Base-by-base conservation (phyloP, 768 basidiomycete genomes). In the Pisolithus sp. region DNA sequence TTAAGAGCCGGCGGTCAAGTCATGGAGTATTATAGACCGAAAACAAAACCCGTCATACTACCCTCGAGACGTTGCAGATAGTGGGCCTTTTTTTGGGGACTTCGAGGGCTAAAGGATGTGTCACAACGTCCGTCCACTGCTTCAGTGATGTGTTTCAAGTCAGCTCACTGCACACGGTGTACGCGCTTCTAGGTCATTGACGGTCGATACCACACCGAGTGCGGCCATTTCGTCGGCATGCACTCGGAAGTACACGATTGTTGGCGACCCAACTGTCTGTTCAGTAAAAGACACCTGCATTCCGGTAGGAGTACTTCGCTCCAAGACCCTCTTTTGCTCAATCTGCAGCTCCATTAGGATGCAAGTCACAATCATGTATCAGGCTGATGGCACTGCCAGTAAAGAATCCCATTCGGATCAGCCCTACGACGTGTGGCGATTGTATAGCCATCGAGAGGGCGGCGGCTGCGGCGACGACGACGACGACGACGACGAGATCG, bases 181-280 rank as follows among this genome's bases (percentile, higher is more conserved):
- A 5, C 34, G 34, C 13, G 30, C 28, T 42, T 53, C 34, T 58
- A 89, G 86, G 76, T 89, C 56, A 81, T 87, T 53, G 87, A 89
- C 63, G 87, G 87, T 50, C 81, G 85, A 57, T 86, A 74, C 67
- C 79, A 87, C 69, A 79, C 81, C 15, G 65, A 68, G 49, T 89
- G 87, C 66, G 77, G 79, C 8, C 86, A 89, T 66, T 89, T 89
- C 66, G 70, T 80, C 53, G 77, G 80, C 49, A 84, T 89, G 80
- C 78, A 83, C 41, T 86, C 86, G 18, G 77, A 74, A 50, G 66
- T 76, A 45, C 79, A 85, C 59, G 87, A 89, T 62, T 89, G 87
- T 58, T 64, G 80, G 43, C 71, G 72, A 54, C 62, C 71, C 4
- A 78, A 83, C 57, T 89, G 87, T 66, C 66, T 87, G 56, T 89